Evolutionary conservation across 148 eudicot genomes (phyloP), one percentile per base, ranked within the genome.

Genomic region (Hydrangea macrophylla): DNA sequence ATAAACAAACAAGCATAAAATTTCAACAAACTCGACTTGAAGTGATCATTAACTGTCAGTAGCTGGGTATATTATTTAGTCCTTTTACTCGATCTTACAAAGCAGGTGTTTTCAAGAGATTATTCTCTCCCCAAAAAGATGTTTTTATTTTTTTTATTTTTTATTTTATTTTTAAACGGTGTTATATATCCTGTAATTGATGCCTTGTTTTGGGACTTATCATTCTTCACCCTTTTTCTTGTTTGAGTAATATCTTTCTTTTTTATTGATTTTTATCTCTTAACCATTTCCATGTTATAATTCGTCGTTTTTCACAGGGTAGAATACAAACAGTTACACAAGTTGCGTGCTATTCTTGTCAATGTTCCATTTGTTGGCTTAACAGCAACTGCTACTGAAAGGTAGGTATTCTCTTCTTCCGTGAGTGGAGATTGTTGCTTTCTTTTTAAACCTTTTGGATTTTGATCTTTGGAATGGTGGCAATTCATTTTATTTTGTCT

Each of bases 381-480:
- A 79, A 90, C 96, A 10, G 92, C 96, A 70, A 90, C 96, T 62
- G 96, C 96, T 59, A 87, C 96, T 58, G 86, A 82, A 71, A 90
- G 83, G 96, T 90, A 78, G 58, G 87, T 80, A 27, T 65, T 40
- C 18, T 18, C 40, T 32, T 24, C 31, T 68, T 13, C 15, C 61
- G 36, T 63, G 6, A 56, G 65, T 45, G 48, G 35, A 44, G 25
- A n/a, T 37, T 33, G 17, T 11, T 33, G 11, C 5, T 57, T 39
- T 56, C 24, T 26, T 13, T 54, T 17, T n/a, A n/a, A n/a, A n/a
- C 24, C 20, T 12, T 45, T 44, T 10, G 26, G 18, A 27, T 56
- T 24, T 56, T 9, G n/a, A n/a, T n/a, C n/a, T n/a, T n/a, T n/a
- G n/a, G n/a, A n/a, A n/a, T 56, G 75, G 7, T 67, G 23, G 48